Evolutionary conservation across 2,329 filamentous ascomycete genomes (phyloP).

Genomic region (Aspergillus puulaauensis): DNA sequence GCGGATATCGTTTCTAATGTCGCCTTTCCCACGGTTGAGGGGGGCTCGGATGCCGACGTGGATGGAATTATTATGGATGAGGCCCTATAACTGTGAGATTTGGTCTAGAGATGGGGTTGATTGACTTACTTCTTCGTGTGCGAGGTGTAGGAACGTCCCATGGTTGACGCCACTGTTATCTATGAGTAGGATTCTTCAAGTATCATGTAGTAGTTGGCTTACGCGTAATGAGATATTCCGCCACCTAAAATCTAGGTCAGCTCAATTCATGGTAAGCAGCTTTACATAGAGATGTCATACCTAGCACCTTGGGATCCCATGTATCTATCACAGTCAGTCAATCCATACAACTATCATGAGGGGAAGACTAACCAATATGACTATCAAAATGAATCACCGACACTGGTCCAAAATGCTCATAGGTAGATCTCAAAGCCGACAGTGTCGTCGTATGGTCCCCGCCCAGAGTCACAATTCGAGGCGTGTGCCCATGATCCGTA

Average conservation of each 20-base stretch:
- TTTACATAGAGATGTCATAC: constrained; percentile 24
- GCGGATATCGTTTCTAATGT: constrained; percentile 52
- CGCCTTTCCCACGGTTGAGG: constrained; percentile 49
- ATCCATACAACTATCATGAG: background rate
- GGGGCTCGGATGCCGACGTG: constrained; percentile 59
- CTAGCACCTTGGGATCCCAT: constrained; percentile 55
- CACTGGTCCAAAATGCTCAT: constrained; percentile 51
- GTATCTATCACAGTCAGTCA: constrained; percentile 40
- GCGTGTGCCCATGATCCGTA: constrained; percentile 30
- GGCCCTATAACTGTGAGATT: constrained; percentile 30
- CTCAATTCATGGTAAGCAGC: background rate
- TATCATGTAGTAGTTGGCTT: constrained; percentile 3
- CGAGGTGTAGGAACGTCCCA: constrained; percentile 57
- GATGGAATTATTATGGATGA: constrained; percentile 55
- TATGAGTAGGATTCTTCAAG: background rate
- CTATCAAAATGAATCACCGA: constrained; percentile 61
- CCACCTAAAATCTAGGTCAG: constrained; percentile 9
- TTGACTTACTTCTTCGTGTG: constrained; percentile 50
- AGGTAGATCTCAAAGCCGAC: constrained; percentile 51
- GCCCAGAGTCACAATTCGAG: constrained; percentile 54
- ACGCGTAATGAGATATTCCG: constrained; percentile 33
- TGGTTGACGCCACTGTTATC: constrained; percentile 51
- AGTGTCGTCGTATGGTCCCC: constrained; percentile 59
- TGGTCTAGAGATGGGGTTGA: background rate
- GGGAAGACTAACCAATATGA: constrained; percentile 36